These are phyloP conservation scores for Paragyromitra xinjiangensis DNA, from an alignment of 495 filamentous ascomycete genomes.

Conservation along the genomic window DNA sequence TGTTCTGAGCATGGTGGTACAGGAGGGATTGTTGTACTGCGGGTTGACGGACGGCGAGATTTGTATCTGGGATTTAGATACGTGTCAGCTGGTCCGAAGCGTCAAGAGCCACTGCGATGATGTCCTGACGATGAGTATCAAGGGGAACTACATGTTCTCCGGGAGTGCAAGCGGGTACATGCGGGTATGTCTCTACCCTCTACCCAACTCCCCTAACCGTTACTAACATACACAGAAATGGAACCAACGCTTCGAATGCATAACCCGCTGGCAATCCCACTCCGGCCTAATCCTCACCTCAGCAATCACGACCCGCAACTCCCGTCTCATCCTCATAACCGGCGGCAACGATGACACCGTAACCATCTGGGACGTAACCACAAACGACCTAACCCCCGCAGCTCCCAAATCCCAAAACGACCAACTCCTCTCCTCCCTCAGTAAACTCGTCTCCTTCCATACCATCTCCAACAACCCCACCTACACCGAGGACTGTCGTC, in stretches of 20 bases:
- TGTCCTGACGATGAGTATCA: constrained; percentile 83
- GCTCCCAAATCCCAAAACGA: constrained; percentile 62
- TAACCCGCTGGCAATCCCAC: constrained; percentile 85
- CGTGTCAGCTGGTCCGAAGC: constrained; percentile 84
- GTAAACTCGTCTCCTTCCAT: constrained; percentile 85
- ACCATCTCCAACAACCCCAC: constrained; percentile 86
- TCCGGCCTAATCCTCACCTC: constrained; percentile 88
- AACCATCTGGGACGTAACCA: constrained; percentile 83
- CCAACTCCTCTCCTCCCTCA: constrained; percentile 71
- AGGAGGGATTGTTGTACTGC: constrained; percentile 88
- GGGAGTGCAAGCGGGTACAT: constrained; percentile 80
- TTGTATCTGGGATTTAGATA: constrained; percentile 97
- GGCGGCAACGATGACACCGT: constrained; percentile 93
- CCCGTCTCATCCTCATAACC: constrained; percentile 81
- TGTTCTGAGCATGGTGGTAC: constrained; percentile 81
- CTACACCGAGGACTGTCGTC: constrained; percentile 87
- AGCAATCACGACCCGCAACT: constrained; percentile 71
- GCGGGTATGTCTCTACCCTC: constrained; percentile 66
- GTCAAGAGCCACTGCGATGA: constrained; percentile 83
- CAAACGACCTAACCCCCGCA: constrained; percentile 61
- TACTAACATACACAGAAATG: constrained; percentile 68
- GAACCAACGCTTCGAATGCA: constrained; percentile 85
- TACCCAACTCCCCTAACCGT: background rate
- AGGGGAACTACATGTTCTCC: constrained; percentile 83
- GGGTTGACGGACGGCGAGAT: constrained; percentile 89